Evolutionary conservation across 129 eudicot genomes (phyloP), one percentile per base, ranked within the genome.

Genomic region (Scalesia atractyloides): DNA sequence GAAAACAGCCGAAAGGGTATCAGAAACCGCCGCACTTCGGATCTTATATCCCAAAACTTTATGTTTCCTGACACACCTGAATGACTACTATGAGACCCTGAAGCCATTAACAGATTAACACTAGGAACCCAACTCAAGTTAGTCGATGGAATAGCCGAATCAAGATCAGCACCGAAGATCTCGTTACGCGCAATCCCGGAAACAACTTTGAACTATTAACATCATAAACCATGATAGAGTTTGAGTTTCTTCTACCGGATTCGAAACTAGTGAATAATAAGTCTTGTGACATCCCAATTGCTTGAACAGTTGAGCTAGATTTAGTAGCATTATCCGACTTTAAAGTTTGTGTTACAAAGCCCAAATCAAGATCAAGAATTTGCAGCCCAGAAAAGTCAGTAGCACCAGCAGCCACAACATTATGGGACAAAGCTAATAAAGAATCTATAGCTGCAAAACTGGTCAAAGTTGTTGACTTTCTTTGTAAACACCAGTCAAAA

Each of bases 21-120:
- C 89, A 3, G 88, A 82, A 54, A 77, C 86, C 1, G 97, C 92
- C 14, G 79, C 82, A 79, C 74, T 85, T 10, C 97, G 0, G 97
- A 85, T 75, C 96, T 76, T 51, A 93, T 52, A 79, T 93, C 98
- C 90, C 90, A 89, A 54, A 93, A 85, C 76, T 75, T 85, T 48
- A 93, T 87, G 47, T 79, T 82, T 4, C 98, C 96, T 26, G 41
- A 34, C 7, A 93, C 96, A 34, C 98, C 96, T 5, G 79, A 64
- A 56, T 88, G 84, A 47, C 98, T 92, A 64, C 98, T 89, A 72
- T 89, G 98, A 24, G 92, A 89, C 72, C 97, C 98, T 5, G 96
- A 87, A 43, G 98, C 92, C 97, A 93, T 89, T 78, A 89, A 75
- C 82, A 89, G 19, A 73, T 84, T 87, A 63, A 82, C 69, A 75